phyloP scores from a whole-genome alignment of 1,284 basidiomycete species.

The Ustilago curta region DNA sequence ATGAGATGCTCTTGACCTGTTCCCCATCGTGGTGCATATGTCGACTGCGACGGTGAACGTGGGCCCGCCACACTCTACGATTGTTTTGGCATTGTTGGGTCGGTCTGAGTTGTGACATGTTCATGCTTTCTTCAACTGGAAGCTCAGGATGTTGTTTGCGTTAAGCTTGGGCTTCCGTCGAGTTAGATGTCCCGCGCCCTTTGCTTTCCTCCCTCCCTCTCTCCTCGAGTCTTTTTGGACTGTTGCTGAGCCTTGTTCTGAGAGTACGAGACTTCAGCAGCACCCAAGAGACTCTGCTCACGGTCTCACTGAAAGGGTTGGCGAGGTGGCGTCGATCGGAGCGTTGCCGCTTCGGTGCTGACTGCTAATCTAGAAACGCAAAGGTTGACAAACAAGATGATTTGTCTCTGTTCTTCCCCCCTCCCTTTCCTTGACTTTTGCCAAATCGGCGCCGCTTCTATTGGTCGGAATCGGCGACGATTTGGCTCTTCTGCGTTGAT shows the following conservation, averaged over 20 bases:
- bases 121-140: constrained; percentile 5
- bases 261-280: neutral
- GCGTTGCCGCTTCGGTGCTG: constrained; percentile 3
- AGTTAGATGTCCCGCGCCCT: constrained; percentile 1
- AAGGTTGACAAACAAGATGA: constrained; percentile 35
- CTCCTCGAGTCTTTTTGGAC: neutral
- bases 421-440: constrained; percentile 9
- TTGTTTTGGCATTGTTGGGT: neutral
- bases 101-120: neutral
- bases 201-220: neutral
- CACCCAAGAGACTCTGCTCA: neutral
- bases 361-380: constrained; percentile 15
- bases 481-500: constrained; percentile 9
- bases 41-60: neutral
- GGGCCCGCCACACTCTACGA: neutral
- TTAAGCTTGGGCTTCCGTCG: constrained; percentile 8
- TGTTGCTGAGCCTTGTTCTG: constrained; percentile 2
- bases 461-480: constrained; percentile 26
- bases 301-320: constrained; percentile 1
- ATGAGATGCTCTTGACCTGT: neutral
- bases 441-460: constrained; percentile 24
- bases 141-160: constrained; percentile 11
- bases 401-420: constrained; percentile 19
- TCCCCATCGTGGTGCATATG: neutral
- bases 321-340: constrained; percentile 6